phyloP scores from a whole-genome alignment of 805 yeast genomes.

The Maudiozyma turicensis region DNA sequence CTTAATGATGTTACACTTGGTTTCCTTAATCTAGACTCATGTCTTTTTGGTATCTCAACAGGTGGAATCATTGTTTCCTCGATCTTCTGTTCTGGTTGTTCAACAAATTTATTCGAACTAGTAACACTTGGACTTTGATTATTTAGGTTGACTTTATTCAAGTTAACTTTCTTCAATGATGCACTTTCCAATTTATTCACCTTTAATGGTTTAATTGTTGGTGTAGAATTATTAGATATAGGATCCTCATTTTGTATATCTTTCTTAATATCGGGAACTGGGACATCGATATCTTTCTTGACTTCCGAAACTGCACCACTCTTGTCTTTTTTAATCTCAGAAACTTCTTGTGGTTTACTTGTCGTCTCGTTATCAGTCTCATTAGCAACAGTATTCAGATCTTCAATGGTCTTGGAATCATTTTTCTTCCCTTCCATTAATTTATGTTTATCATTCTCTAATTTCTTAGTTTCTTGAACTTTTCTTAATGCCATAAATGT shows the following conservation, averaged over 20 bases:
- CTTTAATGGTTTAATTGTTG: slow-evolving; percentile 1
- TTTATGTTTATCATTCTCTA: not conserved
- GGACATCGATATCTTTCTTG: not conserved
- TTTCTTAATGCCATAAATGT: slow-evolving; percentile 17
- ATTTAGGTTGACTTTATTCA: not conserved
- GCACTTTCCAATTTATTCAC: slow-evolving; percentile 1
- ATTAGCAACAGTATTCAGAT: not conserved
- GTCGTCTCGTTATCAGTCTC: not conserved
- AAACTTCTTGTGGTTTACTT: too few species aligned
- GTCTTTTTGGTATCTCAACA: not conserved
- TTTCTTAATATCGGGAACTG: not conserved
- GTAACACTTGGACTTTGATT: not conserved
- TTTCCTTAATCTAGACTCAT: not conserved
- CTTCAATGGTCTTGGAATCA: not conserved
- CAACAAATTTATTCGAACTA: too few species aligned
- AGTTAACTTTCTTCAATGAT: not conserved
- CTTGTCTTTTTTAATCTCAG: not conserved
- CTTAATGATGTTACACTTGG: not conserved
- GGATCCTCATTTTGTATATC: not conserved
- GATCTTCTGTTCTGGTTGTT: not conserved
- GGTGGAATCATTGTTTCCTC: not conserved
- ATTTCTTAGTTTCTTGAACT: slow-evolving; percentile 2
- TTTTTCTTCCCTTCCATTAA: not conserved
- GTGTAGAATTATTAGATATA: not conserved
- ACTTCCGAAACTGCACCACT: too few species aligned